Percentiles rank a stretch among this genome's conserved stretches.
Evolutionary conservation across 805 yeast species (phyloP).

Genomic region (Hanseniaspora valbyensis): DNA sequence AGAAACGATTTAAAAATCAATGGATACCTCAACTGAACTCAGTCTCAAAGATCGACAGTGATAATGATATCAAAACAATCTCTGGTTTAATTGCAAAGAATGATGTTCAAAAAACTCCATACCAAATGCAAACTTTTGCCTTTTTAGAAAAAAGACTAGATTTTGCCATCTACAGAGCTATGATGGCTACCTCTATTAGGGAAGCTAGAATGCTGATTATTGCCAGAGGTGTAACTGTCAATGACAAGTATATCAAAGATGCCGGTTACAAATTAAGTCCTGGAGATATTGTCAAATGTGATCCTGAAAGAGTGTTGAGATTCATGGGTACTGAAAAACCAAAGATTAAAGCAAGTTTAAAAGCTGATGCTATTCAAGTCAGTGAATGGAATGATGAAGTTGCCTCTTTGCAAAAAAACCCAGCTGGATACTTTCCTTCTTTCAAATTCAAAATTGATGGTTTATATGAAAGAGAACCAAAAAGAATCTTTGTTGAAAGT

Average conservation of each 20-base stretch:
- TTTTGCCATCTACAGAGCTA: conserved; percentile 76
- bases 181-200: conserved; percentile 87
- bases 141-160: conserved; percentile 81
- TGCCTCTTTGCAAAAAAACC: conserved; percentile 40
- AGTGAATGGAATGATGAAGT: conserved; percentile 67
- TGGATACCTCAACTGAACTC: conserved; percentile 65
- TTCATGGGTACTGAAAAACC: conserved; percentile 86
- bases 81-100: conserved; percentile 44
- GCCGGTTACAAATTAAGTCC: conserved; percentile 68
- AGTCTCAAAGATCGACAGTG: conserved; percentile 77
- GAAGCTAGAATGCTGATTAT: conserved; percentile 85
- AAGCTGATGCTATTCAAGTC: conserved; percentile 61
- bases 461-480: conserved; percentile 27
- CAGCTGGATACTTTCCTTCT: conserved; percentile 27
- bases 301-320: conserved; percentile 70
- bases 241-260: conserved; percentile 65
- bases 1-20: conserved; percentile 61
- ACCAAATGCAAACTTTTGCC: conserved; percentile 79
- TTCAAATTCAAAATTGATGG: conserved; percentile 24
- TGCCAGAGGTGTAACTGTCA: conserved; percentile 72
- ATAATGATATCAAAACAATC: not conserved
- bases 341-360: conserved; percentile 51
- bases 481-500: conserved; percentile 24
- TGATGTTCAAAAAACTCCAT: conserved; percentile 52
- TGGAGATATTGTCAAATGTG: conserved; percentile 80